Base-by-base conservation (phyloP, 805 yeast genomes). In the Starmera dryadoides region DNA sequence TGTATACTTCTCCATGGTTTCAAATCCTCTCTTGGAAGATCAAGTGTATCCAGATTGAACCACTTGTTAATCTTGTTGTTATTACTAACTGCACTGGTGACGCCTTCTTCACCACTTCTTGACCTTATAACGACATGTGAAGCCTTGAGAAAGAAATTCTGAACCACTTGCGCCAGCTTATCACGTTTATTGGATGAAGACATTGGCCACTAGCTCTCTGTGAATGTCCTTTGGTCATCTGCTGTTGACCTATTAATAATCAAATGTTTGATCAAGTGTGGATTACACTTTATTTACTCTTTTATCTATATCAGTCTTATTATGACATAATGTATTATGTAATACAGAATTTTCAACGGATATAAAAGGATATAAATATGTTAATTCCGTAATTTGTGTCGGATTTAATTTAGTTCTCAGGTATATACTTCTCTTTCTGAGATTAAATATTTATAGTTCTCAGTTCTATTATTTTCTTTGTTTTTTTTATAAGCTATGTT, bases 81-180 rank as follows among this genome's bases (percentile, higher is more conserved):
- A 42, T 37, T 44, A 25, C 34, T 36, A 12, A 45, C 49, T 21
- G 35, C 29, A 8, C 36, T 45, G 22, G 34, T 45, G 12, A 50
- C 42, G 12, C 45, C 43, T n/a, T 56, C 62, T 14, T 56, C 62
- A 4, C 46, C 45, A 2, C 63, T 45, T 42, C 79, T 59, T 4
- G 80, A 60, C 40, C 72, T 74, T 30, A 72, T 57, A 6, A 83
- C 69, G 16, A 80, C 64, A 44, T 77, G 75, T 16, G 81, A 75
- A 2, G 84, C 66, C 52, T 80, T 81, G 34, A 73, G 56, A 49
- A 81, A 82, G 69, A 81, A 83, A 61, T 77, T 79, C 55, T 53
- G 58, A 11, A 49, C 41, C 12, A 55, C 53, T 35, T 55, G 59
- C 14, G 46, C 48, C 18, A 52, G 43, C 38, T 49, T 52, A 37